Percentiles rank a stretch among this genome's conserved stretches.
Evolutionary conservation across 139 green algal genomes (phyloP).

Genomic region (Chlamydomonas sphaeroides): DNA sequence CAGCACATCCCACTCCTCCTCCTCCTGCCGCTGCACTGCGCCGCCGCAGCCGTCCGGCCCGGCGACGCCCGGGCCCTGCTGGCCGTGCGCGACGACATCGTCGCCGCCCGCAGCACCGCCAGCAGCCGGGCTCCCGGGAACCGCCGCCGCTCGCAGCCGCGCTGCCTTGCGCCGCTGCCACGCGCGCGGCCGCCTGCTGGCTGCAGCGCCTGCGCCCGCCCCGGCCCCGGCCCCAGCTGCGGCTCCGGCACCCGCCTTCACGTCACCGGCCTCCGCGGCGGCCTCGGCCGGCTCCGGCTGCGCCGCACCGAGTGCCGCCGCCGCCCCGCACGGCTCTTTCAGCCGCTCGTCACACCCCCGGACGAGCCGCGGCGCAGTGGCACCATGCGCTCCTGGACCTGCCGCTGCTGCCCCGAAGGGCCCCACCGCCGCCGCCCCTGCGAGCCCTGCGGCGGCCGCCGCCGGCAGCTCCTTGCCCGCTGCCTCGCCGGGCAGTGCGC

Average conservation of each 20-base stretch:
- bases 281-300: too few species aligned
- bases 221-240: neutral
- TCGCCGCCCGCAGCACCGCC: neutral
- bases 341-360: too few species aligned
- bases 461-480: too few species aligned
- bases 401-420: neutral
- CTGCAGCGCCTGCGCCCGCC: neutral
- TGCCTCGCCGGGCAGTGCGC: too few species aligned
- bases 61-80: neutral
- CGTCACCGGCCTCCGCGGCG: too few species aligned
- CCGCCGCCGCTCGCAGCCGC: constrained; percentile 4
- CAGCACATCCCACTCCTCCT: constrained; percentile 13
- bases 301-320: neutral
- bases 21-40: neutral
- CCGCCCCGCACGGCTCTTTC: neutral
- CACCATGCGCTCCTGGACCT: neutral
- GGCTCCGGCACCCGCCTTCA: neutral
- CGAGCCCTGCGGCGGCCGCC: too few species aligned
- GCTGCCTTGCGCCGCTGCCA: constrained; percentile 46
- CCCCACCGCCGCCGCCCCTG: neutral
- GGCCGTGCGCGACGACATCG: neutral
- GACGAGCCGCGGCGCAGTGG: too few species aligned
- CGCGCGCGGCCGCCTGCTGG: neutral
- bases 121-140: neutral
- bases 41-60: neutral